Conservation (phyloP, 164 flowering plant genomes). For the Brasenia schreberi region DNA sequence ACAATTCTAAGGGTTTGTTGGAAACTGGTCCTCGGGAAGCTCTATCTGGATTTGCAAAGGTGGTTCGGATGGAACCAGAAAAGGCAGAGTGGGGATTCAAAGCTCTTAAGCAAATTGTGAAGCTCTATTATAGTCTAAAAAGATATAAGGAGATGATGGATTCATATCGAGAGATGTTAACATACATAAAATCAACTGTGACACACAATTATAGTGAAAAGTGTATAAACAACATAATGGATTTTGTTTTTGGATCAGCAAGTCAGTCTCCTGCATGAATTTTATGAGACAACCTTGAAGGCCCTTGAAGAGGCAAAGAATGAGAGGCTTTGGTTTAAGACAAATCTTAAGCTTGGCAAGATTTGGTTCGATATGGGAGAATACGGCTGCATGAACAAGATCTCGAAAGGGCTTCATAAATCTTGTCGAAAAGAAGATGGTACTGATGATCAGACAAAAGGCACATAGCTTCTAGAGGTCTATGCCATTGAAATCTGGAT, state of each 20-base stretch:
- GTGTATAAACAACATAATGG: slow-evolving; percentile 97
- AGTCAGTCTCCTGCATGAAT: slow-evolving; percentile 86
- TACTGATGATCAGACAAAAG: slow-evolving; percentile 98
- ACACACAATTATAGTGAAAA: slow-evolving; percentile 96
- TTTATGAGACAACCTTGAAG: slow-evolving; percentile 86
- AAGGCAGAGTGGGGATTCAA: slow-evolving; percentile 99
- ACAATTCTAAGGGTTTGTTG: slow-evolving; percentile 98
- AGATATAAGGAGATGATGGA: slow-evolving; percentile 94
- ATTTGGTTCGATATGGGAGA: slow-evolving; percentile 99
- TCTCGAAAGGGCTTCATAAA: slow-evolving; percentile 93
- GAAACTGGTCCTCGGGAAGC: slow-evolving; percentile 97
- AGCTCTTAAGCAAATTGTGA: slow-evolving; percentile 94
- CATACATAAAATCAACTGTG: slow-evolving; percentile 96
- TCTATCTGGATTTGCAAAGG: slow-evolving; percentile 89
- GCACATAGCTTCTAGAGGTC: slow-evolving; percentile 94
- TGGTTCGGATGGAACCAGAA: slow-evolving; percentile 91
- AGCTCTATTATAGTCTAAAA: slow-evolving; percentile 85
- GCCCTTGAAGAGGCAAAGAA: slow-evolving; percentile 99
- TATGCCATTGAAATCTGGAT: slow-evolving; percentile 98
- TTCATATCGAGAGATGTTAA: slow-evolving; percentile 87
- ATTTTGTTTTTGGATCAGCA: slow-evolving; percentile 94
- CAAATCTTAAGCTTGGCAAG: slow-evolving; percentile 95
- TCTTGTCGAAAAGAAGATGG: slow-evolving; percentile 98
- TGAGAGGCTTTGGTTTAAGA: slow-evolving; percentile 99
- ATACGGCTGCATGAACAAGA: slow-evolving; percentile 98